Percentiles rank a stretch among this genome's conserved stretches.
Evolutionary conservation across 208 protist species (phyloP).

Genomic region (Phytomonas sp.): DNA sequence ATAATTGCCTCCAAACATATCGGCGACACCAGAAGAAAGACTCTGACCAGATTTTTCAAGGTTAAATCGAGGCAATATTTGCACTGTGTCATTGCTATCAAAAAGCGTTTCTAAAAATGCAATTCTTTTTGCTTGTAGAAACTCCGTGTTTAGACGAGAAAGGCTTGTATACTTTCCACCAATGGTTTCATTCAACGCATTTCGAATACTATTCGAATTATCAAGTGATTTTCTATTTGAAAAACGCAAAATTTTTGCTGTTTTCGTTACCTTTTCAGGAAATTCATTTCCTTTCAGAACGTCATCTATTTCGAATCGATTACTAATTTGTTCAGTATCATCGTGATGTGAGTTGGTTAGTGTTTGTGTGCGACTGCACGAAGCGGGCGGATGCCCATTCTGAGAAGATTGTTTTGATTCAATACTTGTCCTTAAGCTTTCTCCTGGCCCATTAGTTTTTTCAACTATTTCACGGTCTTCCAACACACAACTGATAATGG

Average conservation of each 20-base stretch:
- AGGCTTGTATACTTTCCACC: neutral
- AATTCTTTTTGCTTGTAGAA: neutral
- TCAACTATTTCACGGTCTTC: neutral
- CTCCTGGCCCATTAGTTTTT: neutral
- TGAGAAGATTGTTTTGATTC: neutral
- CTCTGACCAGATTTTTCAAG: neutral
- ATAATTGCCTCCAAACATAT: neutral
- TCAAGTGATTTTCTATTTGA: conserved; percentile 6
- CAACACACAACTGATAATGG: neutral
- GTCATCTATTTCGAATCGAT: neutral
- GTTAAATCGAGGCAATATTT: neutral
- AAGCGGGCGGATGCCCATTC: neutral
- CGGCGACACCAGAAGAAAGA: neutral
- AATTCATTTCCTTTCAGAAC: neutral
- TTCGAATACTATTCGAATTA: neutral
- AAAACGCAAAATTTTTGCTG: conserved; percentile 11
- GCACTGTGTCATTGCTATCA: neutral
- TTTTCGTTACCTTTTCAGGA: neutral
- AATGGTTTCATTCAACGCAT: neutral
- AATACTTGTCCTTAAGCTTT: neutral
- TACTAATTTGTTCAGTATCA: neutral
- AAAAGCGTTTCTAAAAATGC: neutral
- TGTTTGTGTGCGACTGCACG: neutral
- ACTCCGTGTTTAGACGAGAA: neutral
- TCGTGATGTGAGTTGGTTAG: neutral